phyloP scores from a whole-genome alignment of 352 stramenopile species.

The Globisporangium splendens region DNA sequence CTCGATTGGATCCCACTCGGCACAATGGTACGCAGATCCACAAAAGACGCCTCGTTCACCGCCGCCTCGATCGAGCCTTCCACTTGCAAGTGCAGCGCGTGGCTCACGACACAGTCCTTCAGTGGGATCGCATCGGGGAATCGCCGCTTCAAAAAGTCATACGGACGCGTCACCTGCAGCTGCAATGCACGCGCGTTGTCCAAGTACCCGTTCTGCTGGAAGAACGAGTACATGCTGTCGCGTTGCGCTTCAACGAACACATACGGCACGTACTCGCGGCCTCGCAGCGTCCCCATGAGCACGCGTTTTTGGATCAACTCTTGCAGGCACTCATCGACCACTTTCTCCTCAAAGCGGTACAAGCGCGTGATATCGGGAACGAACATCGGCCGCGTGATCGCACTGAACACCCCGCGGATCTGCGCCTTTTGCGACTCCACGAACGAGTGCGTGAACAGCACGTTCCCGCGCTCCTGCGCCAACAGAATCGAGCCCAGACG shows the following conservation, averaged over 20 bases:
- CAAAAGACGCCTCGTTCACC: constrained; percentile 57
- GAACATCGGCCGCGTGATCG: constrained; percentile 62
- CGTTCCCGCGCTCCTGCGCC: constrained; percentile 57
- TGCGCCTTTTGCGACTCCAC: constrained; percentile 59
- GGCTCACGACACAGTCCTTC: constrained; percentile 61
- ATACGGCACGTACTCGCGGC: constrained; percentile 74
- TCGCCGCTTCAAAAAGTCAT: constrained; percentile 68
- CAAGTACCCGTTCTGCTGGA: constrained; percentile 80
- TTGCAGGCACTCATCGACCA: constrained; percentile 52
- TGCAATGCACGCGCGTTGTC: constrained; percentile 52
- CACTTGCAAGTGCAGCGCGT: constrained; percentile 54
- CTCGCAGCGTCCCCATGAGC: constrained; percentile 59
- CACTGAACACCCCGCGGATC: constrained; percentile 63
- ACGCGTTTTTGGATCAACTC: constrained; percentile 54
- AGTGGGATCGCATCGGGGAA: constrained; percentile 70
- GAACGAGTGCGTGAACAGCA: constrained; percentile 78
- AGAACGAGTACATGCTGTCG: constrained; percentile 81
- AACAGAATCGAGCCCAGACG: constrained; percentile 61
- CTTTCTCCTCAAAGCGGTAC: constrained; percentile 60
- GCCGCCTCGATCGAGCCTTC: constrained; percentile 70
- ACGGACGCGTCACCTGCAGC: constrained; percentile 60
- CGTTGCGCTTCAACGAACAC: constrained; percentile 75
- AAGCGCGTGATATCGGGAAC: constrained; percentile 56
- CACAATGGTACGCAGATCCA: constrained; percentile 60
- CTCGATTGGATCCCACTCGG: constrained; percentile 44